phyloP scores from a whole-genome alignment of 2,329 filamentous ascomycete species.

The Herpotrichia juniperi region DNA sequence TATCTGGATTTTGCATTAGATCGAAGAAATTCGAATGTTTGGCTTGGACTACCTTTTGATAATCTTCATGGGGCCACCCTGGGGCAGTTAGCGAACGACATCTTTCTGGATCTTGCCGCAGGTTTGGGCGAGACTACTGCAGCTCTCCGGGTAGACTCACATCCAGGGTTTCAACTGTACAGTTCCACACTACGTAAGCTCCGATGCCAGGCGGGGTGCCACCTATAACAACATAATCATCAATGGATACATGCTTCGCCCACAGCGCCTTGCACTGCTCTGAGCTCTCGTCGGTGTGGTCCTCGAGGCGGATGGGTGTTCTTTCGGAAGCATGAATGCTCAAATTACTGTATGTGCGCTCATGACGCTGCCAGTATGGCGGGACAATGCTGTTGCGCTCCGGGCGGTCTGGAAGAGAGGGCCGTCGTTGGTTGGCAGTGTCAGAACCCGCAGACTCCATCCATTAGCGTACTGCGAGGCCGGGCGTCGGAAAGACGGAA shows the following conservation, averaged over 20 bases:
- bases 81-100: constrained; percentile 5
- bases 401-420: constrained; percentile 19
- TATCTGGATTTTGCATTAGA: constrained; percentile 63
- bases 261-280: constrained; percentile 65
- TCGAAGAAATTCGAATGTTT: not conserved
- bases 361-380: constrained; percentile 55
- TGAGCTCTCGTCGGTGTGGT: constrained; percentile 65
- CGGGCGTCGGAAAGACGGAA: constrained; percentile 3
- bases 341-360: constrained; percentile 44
- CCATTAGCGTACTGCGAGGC: constrained; percentile 41
- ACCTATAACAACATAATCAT: constrained; percentile 66
- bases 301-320: constrained; percentile 64
- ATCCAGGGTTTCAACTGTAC: constrained; percentile 82
- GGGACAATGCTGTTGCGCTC: constrained; percentile 47
- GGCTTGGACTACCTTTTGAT: constrained; percentile 59
- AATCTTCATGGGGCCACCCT: constrained; percentile 64
- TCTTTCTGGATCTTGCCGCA: constrained; percentile 19
- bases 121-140: not conserved
- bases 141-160: constrained; percentile 56
- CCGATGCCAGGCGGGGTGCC: constrained; percentile 67
- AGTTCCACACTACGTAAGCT: constrained; percentile 96
- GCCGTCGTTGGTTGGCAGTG: constrained; percentile 27
- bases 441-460: constrained; percentile 46
- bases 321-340: constrained; percentile 34
- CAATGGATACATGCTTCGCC: constrained; percentile 66